Base-by-base conservation (phyloP, 306 rosid genomes). In the Acmispon strigosus region DNA sequence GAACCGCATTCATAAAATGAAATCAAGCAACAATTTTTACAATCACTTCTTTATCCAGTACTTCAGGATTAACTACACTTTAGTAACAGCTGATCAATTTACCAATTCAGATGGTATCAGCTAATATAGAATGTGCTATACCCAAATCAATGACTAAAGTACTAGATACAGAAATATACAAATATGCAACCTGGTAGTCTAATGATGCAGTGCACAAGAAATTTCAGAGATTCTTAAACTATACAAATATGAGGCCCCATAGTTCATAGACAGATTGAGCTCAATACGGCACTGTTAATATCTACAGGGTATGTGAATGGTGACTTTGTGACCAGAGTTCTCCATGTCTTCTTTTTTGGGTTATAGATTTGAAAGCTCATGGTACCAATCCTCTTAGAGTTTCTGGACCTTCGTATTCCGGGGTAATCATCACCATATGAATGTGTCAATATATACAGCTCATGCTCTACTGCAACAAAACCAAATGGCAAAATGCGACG, bases 331-430 rank as follows among this genome's bases (percentile, higher is more conserved):
- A 69, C 37, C 12, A 89, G 70, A 17, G 82, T 70, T 85, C 97
- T 89, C 97, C 97, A 90, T 0, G 80, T 49, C 88, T 82, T 94
- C 89, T 70, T 80, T 83, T 75, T 72, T 2, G 95, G 95, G 73
- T 87, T 74, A 76, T 94, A 94, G 70, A 94, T 89, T 78, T 87
- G 98, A 72, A 90, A 77, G 88, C 51, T 78, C 76, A 94, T 57
- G 1, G 78, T 75, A 17, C 91, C 88, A 17, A 80, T 71, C 77
- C 78, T 89, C 87, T 80, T 90, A 1, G 57, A 83, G 50, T 59
- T 78, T 20, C 89, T 86, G 66, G 78, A 64, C 81, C 90, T 86
- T 45, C 87, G 81, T 13, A 50, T 66, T 66, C 86, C 86, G 8
- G 68, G 29, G 22, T 42, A 50, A 45, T 80, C 86, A 39, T 56